Evolutionary conservation across 805 yeast genomes (phyloP).

Genomic region (Saturnispora saitoi): DNA sequence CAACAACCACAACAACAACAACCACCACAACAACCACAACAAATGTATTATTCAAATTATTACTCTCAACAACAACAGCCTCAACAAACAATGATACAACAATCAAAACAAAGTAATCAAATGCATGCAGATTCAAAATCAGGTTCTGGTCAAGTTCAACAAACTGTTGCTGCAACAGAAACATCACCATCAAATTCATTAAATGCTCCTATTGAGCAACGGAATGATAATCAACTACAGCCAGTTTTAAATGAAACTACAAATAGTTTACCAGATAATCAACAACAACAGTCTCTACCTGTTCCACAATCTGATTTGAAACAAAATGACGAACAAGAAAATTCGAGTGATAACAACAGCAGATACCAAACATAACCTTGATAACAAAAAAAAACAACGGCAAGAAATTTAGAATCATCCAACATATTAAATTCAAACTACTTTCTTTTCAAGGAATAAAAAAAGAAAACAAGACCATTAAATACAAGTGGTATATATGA

Average conservation of each 20-base stretch:
- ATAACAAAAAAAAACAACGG: not conserved
- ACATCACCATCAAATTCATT: not conserved
- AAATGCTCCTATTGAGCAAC: not conserved
- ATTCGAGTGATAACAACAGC: not conserved
- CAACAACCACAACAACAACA: constrained; percentile 3
- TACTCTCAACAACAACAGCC: not conserved
- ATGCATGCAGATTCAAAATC: not conserved
- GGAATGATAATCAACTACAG: not conserved
- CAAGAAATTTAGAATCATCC: not conserved
- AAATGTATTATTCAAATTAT: not conserved
- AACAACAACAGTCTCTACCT: not conserved
- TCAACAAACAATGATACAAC: not conserved
- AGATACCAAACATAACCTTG: not conserved
- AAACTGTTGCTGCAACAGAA: not conserved
- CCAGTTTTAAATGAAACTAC: not conserved
- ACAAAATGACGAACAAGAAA: not conserved
- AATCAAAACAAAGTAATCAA: not conserved
- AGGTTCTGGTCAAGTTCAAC: not conserved
- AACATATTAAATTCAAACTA: not conserved
- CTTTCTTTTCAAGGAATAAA: no score
- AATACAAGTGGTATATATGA: no score
- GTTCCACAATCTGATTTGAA: not conserved
- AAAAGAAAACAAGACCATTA: no score
- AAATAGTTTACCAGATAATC: not conserved
- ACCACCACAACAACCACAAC: no score